These are phyloP conservation scores for Abortiporus biennis DNA, from an alignment of 1,284 basidiomycete genomes.

Conservation along the genomic window DNA sequence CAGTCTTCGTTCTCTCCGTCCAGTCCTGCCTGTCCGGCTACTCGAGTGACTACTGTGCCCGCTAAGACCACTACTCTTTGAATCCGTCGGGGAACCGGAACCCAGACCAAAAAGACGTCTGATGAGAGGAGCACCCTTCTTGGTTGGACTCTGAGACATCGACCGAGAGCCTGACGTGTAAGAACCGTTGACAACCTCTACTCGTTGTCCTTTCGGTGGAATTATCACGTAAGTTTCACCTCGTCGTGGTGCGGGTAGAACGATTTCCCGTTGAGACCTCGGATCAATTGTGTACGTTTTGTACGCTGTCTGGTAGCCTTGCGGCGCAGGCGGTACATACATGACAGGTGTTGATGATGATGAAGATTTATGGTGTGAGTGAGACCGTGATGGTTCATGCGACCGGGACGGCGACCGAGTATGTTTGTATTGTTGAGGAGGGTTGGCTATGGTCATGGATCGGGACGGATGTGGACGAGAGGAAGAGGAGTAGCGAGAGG, in stretches of 20 bases:
- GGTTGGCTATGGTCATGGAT: conserved; percentile 1
- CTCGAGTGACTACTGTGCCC: no score
- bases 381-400: conserved; percentile 1
- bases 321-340: conserved; percentile 6
- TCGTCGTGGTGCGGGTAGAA: conserved; percentile 19
- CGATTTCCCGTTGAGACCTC: conserved; percentile 16
- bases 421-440: neutral
- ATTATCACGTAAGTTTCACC: conserved; percentile 25
- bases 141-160: conserved; percentile 13
- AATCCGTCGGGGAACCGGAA: no score
- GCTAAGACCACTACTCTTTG: no score
- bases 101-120: conserved; percentile 18
- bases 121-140: conserved; percentile 18
- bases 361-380: conserved; percentile 1
- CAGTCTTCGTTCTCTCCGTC: neutral
- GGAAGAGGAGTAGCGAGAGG: conserved; percentile 3
- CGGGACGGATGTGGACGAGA: conserved; percentile 1
- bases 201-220: conserved; percentile 20
- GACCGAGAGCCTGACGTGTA: neutral
- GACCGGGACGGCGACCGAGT: conserved; percentile 2
- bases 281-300: conserved; percentile 15
- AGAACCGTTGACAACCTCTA: conserved; percentile 20
- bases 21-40: neutral
- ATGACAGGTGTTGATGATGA: neutral
- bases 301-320: conserved; percentile 7